Percentiles rank a stretch among this genome's conserved stretches.
These are phyloP conservation scores for Xylaria sp. DNA, from an alignment of 2,329 filamentous ascomycete genomes.

Conservation along the genomic window DNA sequence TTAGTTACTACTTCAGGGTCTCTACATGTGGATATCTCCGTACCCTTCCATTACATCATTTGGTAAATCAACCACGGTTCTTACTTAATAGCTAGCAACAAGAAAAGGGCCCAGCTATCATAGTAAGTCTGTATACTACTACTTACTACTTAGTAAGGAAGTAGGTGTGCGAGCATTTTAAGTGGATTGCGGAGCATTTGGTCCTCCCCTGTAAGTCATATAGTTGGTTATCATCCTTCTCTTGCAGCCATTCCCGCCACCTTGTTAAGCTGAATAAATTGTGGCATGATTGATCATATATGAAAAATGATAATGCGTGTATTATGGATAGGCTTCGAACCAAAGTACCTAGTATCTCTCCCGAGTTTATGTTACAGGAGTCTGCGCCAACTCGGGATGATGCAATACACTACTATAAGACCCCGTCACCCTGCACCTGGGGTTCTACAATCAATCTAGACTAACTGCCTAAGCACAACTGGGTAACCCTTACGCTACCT, in stretches of 20 bases:
- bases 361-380: not conserved
- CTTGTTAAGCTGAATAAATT: not conserved
- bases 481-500: not conserved
- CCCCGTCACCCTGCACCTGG: not conserved
- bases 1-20: not conserved
- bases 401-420: not conserved
- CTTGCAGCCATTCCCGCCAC: conserved; percentile 6
- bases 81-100: not conserved
- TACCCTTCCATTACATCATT: not conserved
- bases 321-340: conserved; percentile 1
- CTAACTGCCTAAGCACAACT: not conserved
- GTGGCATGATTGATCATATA: conserved; percentile 1
- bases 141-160: not conserved
- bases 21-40: not conserved
- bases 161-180: not conserved
- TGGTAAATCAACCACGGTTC: not conserved
- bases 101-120: not conserved
- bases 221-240: conserved; percentile 6
- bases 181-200: conserved; percentile 13
- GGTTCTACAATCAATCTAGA: not conserved
- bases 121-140: not conserved
- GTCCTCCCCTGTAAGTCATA: conserved; percentile 3
- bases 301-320: not conserved
- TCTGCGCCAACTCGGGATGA: not conserved
- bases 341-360: not conserved